Evolutionary conservation across 208 protist genomes (phyloP).

Genomic region (Polymyxa betae): DNA sequence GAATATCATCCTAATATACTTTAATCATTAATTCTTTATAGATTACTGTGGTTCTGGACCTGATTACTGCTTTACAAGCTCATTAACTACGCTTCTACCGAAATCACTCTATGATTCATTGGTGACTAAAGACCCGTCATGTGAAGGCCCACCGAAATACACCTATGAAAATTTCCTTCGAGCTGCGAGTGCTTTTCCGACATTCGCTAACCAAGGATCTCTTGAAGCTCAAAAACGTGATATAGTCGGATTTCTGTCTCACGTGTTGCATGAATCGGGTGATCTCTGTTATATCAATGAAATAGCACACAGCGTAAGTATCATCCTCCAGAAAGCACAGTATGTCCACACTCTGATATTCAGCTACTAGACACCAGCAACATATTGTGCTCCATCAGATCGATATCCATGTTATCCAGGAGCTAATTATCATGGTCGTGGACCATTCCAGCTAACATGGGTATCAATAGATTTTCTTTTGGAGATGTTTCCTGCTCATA

Average conservation of each 20-base stretch:
- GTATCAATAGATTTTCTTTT: too few species aligned
- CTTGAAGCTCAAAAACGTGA: not conserved
- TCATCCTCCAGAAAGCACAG: not conserved
- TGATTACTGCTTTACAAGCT: not conserved
- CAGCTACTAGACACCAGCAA: constrained; percentile 1
- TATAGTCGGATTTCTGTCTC: constrained; percentile 5
- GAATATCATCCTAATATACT: not conserved
- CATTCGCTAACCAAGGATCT: constrained; percentile 15
- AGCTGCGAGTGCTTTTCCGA: not conserved
- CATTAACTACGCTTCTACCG: not conserved
- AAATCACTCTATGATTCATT: not conserved
- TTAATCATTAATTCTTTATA: not conserved
- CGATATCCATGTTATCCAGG: constrained; percentile 27
- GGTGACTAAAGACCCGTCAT: not conserved
- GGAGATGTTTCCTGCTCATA: not conserved
- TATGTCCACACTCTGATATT: not conserved
- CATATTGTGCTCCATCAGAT: not conserved
- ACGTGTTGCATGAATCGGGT: not conserved
- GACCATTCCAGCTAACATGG: constrained; percentile 46
- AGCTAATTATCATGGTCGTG: constrained; percentile 39
- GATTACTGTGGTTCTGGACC: constrained; percentile 20
- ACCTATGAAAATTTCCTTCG: not conserved
- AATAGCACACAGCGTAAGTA: not conserved
- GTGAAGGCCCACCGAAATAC: not conserved
- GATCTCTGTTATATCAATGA: constrained; percentile 41